Conservation (phyloP, 73 alveolate species). For the Paramecium primaurelia region DNA sequence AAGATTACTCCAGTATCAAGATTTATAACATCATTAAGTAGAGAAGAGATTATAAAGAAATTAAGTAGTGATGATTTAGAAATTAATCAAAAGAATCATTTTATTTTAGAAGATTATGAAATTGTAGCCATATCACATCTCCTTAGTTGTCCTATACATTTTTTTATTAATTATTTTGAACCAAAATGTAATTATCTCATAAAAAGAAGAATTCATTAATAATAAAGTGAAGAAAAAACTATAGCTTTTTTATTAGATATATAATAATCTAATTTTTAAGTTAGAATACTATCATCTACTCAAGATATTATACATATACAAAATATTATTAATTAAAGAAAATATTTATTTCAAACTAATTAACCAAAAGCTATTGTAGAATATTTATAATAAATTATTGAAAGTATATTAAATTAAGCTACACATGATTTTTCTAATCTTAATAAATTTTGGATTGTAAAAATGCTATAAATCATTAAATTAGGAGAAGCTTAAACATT, state of each 20-base stretch:
- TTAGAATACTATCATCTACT: not conserved
- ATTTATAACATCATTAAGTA: not conserved
- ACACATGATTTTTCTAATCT: conserved; percentile 4
- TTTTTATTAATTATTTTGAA: conserved; percentile 19
- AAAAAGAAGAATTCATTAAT: conserved; percentile 18
- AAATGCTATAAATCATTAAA: not conserved
- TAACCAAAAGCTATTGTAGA: not conserved
- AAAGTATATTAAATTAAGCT: not conserved
- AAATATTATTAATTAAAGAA: not conserved
- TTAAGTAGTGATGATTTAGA: not conserved
- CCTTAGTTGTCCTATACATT: not conserved
- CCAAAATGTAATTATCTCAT: not conserved
- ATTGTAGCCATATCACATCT: conserved; percentile 30
- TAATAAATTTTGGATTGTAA: not conserved
- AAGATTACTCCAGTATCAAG: not conserved
- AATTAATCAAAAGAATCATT: not conserved
- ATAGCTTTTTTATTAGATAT: not conserved
- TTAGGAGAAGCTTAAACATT: not conserved
- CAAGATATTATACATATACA: not conserved
- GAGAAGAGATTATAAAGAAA: not conserved
- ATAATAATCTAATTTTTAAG: not conserved
- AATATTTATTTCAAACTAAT: not conserved
- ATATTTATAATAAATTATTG: not conserved
- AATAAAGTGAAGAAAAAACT: conserved; percentile 17
- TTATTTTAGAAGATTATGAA: conserved; percentile 23